Conservation (phyloP, 352 stramenopile genomes). For the Globisporangium nunn region DNA sequence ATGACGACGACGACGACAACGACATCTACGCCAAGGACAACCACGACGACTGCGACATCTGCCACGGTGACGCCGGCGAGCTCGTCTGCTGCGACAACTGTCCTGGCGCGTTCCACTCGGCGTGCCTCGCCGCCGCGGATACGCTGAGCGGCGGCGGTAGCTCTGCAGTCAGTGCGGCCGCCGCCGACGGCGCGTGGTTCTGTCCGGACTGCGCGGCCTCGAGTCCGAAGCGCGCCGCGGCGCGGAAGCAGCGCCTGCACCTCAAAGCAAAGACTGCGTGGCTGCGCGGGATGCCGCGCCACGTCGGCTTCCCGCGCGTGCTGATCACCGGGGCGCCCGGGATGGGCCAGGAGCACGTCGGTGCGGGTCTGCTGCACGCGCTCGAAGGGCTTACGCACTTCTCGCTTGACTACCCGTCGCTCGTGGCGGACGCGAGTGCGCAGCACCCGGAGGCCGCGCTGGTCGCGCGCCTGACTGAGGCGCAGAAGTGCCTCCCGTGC, state of each 20-base stretch:
- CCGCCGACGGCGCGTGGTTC: constrained; percentile 32
- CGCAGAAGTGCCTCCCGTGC: constrained; percentile 69
- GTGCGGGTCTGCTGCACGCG: constrained; percentile 52
- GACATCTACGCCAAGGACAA: constrained; percentile 65
- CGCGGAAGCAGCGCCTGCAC: constrained; percentile 18
- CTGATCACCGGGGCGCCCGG: constrained; percentile 48
- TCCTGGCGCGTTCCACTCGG: constrained; percentile 48
- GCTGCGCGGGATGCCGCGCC: constrained; percentile 27
- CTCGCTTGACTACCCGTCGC: constrained; percentile 71
- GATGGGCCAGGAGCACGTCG: constrained; percentile 75
- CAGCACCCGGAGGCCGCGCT: constrained; percentile 73
- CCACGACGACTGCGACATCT: constrained; percentile 62
- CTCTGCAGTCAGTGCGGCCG: not conserved
- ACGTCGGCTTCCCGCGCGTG: constrained; percentile 61
- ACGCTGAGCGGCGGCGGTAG: not conserved
- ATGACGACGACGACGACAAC: constrained; percentile 38
- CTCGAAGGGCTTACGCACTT: constrained; percentile 76
- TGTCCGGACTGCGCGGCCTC: constrained; percentile 41
- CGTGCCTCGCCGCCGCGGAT: constrained; percentile 25
- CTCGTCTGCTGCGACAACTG: constrained; percentile 58
- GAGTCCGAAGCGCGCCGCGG: constrained; percentile 15
- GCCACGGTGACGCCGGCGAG: constrained; percentile 51
- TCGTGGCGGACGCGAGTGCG: constrained; percentile 62
- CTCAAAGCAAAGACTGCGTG: constrained; percentile 21
- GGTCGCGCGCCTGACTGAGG: constrained; percentile 59